A percentile compares a stretch with the other conserved stretches of the same genome.
Evolutionary conservation across 305 asterid species (phyloP).

Genomic region (Solanum chacoense): DNA sequence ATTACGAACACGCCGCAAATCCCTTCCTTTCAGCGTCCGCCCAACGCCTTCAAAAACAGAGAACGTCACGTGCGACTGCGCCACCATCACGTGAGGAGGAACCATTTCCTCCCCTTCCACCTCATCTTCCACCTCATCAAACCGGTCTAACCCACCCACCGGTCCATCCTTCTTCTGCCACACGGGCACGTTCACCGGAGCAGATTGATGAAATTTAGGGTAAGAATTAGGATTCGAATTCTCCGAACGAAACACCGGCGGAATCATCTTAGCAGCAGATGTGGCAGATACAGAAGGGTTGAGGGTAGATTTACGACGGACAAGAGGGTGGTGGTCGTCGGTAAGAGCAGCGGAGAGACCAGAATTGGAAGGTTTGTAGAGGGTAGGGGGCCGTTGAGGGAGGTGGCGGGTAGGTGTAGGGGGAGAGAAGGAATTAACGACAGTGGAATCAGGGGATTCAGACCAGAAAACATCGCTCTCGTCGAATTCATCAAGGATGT

Average conservation of each 20-base stretch:
- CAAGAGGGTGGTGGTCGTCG: slow-evolving; percentile 30
- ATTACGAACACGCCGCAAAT: slow-evolving; percentile 63
- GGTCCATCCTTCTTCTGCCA: slow-evolving; percentile 37
- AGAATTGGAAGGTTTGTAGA: slow-evolving; percentile 16
- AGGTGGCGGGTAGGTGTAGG: slow-evolving; percentile 10
- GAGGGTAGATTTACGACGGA: slow-evolving; percentile 39
- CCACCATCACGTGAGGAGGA: slow-evolving; percentile 85
- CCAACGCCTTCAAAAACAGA: slow-evolving; percentile 89
- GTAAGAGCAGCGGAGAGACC: slow-evolving; percentile 65
- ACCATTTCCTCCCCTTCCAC: slow-evolving; percentile 38
- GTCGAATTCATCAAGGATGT: slow-evolving; percentile 40
- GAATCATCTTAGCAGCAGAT: slow-evolving; percentile 19
- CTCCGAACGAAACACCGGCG: slow-evolving; percentile 18
- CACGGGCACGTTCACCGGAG: slow-evolving; percentile 62
- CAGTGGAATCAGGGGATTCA: slow-evolving; percentile 26
- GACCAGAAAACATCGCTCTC: slow-evolving; percentile 77
- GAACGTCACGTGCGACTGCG: slow-evolving; percentile 68
- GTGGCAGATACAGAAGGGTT: slow-evolving; percentile 23
- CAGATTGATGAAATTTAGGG: slow-evolving; percentile 47
- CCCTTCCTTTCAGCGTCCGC: slow-evolving; percentile 84
- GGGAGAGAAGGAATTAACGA: slow-evolving; percentile 16
- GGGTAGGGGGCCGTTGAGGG: slow-evolving; percentile 10
- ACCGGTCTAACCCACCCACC: slow-evolving; percentile 11
- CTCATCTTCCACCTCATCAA: slow-evolving; percentile 32
- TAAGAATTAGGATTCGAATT: slow-evolving; percentile 11